Base-by-base conservation (phyloP, 2,329 filamentous ascomycete species). In the Alternaria sp. region DNA sequence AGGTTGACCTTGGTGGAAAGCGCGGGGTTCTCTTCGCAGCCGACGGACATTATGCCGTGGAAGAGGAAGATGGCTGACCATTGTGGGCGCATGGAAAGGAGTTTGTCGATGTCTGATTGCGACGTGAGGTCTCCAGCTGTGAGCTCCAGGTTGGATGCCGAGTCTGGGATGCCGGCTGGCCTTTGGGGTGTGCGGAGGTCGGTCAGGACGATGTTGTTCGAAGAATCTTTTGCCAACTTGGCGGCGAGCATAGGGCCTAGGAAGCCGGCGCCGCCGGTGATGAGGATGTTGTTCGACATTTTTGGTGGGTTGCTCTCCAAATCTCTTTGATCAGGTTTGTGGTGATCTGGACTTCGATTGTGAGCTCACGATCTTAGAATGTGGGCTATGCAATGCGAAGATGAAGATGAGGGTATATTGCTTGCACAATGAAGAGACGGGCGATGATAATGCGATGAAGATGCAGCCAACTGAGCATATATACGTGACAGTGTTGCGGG, bases 41-140 rank as follows among this genome's bases (percentile, higher is more conserved):
- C 86, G 4, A 86, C 85, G 0, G 87, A 89, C 87, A 89, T 89
- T 81, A 89, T 87, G 61, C 87, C 87, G 76, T 89, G 87, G 78
- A 89, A 86, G 67, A 87, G 79, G 77, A 87, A 89, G 51, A 61
- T 50, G 6, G 69, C 66, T 15, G 54, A 50, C 66, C 66, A 69
- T 52, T 46, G 10, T 2, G 56, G 32, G 36, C 56, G 56, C 47
- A 59, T 32, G 15, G 56, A 59, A 9, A 59, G 56, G 15, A 59
- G 56, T 46, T 45, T 59, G 36, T 32, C n/a, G 23, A 52, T 30
- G 17, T 59, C 56, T 45, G 56, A 25, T 25, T 52, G 19, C 1
- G 56, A 52, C 5, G 47, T 50, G 2, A 50, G 47, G 1, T 50
- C 47, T 28, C 25, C 47, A 10, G 25, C 47, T 30, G 47, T 30